Evolutionary conservation across 257 asterid species (phyloP), one percentile per base, ranked within the genome.

Genomic region (Oldenlandia corymbosa): DNA sequence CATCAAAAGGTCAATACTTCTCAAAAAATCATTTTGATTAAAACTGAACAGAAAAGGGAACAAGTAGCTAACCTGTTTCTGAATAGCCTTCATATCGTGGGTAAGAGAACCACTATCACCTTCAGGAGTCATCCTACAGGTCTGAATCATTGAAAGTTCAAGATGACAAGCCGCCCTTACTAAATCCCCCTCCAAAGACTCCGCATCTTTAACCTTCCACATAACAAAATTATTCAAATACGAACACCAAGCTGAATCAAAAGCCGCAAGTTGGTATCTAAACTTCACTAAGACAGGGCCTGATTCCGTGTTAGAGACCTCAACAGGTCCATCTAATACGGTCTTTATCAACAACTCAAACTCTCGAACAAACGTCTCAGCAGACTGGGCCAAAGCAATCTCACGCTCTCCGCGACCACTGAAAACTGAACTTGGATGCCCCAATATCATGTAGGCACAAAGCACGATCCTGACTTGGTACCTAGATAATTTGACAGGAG

Each of bases 131-230:
- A 87, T 77, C 80, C 84, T 91, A 82, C 97, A 93, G 14, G 85
- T 85, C 67, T 84, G 90, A 45, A 91, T 76, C 96, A 88, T 85
- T 24, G 99, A 87, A 51, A 86, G 78, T 67, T 93, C 99, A 53
- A 93, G 97, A 68, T 85, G 97, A 76, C 96, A 83, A 62, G 99
- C 97, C 73, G 95, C 97, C 77, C 83, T 85, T 55, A 90, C 92
- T 77, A 90, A 77, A 81, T 93, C 97, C 73, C 81, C 91, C 85
- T 84, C 94, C 4, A 93, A 75, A 30, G 86, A 81, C 79, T 78
- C 80, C 24, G 99, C 97, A 81, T 93, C 97, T 83, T 85, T 93
- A 32, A 80, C 86, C 79, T 93, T 93, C 99, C 99, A 93, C 52
- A 81, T 78, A 78, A 93, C 97, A 80, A 93, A 93, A 74, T 93